Evolutionary conservation across 306 rosid genomes (phyloP), one percentile per base, ranked within the genome.

Genomic region (Prunus dulcis): DNA sequence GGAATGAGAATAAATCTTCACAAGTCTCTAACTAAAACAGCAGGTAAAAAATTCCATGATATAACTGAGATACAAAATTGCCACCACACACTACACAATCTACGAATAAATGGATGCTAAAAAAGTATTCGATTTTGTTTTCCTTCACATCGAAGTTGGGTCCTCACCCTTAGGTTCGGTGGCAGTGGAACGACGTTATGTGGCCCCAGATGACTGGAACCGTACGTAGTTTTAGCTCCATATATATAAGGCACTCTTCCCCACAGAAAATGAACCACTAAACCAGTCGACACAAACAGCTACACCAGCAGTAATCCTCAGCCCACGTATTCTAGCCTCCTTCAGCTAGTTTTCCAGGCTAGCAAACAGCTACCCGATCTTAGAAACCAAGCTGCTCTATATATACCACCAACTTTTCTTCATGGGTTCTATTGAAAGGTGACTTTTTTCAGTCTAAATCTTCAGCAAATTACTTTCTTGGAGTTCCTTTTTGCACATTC

Each of bases 371-470:
- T 77, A 67, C 78, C 43, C 30, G 88, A 53, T 80, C 22, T 45
- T 10, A 25, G 66, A 68, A 66, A 32, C 73, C 77, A 76, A 46
- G 8, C 43, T 38, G 18, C 23, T 66, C n/a, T 5, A 53, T 34
- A 76, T 80, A 81, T 9, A 73, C 74, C 10, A 49, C 5, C 9
- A 47, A 20, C 71, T 32, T 22, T 69, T 79, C 22, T 17, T 57
- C 75, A 82, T 81, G 84, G 76, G 76, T 67, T 84, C 91, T 47
- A 72, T 61, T 20, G 85, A 30, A 71, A 85, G 79, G 91, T 88
- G 52, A 22, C 18, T n/a, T 23, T 1, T 43, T 12, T 58, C 58
- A 11, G 2, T 56, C 12, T 60, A 32, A 9, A 38, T 41, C 28
- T 30, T 51, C 66, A 17, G 22, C 7, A 17, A 18, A 57, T 34